A percentile compares a stretch with the other conserved stretches of the same genome.
These are phyloP conservation scores for Sophora flavescens DNA, from an alignment of 306 rosid species.

Conservation along the genomic window DNA sequence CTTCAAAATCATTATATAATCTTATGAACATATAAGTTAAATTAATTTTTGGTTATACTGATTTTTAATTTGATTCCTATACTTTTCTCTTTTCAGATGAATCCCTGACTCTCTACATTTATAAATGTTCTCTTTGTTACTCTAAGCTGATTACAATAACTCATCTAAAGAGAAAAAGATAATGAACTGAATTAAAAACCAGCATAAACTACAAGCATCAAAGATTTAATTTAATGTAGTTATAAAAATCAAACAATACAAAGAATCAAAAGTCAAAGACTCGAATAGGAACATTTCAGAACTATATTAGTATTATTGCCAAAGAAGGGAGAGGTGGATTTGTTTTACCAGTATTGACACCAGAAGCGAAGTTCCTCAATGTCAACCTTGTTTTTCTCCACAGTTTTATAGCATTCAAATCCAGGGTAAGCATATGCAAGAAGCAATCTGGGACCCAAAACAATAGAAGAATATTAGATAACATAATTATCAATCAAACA, in stretches of 20 bases:
- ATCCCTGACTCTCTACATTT: no score
- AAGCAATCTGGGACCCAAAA: constrained; percentile 60
- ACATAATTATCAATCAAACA: not conserved
- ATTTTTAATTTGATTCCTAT: no score
- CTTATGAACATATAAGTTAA: not conserved
- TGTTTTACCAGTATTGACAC: constrained; percentile 89
- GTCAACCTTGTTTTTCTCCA: constrained; percentile 69
- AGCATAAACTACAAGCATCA: no score
- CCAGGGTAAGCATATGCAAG: constrained; percentile 97
- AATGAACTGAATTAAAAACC: no score
- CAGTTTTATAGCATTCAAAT: constrained; percentile 77
- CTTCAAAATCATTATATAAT: not conserved
- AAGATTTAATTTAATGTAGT: no score
- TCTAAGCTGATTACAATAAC: no score
- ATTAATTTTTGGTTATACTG: no score
- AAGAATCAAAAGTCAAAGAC: not conserved
- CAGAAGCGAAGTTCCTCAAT: constrained; percentile 88
- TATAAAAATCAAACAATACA: constrained; percentile 5
- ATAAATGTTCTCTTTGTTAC: no score
- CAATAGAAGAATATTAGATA: not conserved
- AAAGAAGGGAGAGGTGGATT: constrained; percentile 21
- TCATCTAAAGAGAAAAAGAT: no score
- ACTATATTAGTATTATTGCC: not conserved
- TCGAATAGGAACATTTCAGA: not conserved
- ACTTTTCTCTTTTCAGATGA: no score